These are phyloP conservation scores for Alternaria ventricosa DNA, from an alignment of 2,329 filamentous ascomycete genomes.

Conservation along the genomic window DNA sequence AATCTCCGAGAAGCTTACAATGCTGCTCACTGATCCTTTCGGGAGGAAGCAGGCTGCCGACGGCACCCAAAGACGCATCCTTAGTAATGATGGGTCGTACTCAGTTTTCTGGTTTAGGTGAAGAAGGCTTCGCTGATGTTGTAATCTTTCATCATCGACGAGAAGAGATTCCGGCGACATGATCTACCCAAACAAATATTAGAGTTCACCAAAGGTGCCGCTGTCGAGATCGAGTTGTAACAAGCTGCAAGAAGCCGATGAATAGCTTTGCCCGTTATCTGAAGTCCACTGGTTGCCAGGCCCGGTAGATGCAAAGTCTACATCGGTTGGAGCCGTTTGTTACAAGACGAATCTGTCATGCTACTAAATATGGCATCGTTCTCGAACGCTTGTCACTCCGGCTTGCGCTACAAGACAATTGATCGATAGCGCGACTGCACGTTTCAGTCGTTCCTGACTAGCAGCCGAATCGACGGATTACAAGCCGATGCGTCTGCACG, in stretches of 20 bases:
- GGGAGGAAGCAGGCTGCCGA: slow-evolving; percentile 40
- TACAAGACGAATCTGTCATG: not conserved
- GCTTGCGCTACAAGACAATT: not conserved
- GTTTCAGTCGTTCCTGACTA: slow-evolving; percentile 8
- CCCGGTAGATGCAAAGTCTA: not conserved
- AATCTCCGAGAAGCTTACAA: slow-evolving; percentile 44
- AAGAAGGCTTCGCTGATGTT: slow-evolving; percentile 5
- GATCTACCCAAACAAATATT: not conserved
- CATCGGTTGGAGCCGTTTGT: not conserved
- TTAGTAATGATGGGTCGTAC: slow-evolving; percentile 42
- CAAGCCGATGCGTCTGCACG: not conserved
- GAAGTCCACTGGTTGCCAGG: not conserved
- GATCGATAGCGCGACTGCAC: slow-evolving; percentile 1
- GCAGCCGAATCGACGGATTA: not conserved
- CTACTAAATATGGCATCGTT: slow-evolving; percentile 7
- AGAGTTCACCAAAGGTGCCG: not conserved
- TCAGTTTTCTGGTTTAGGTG: slow-evolving; percentile 47
- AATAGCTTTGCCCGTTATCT: not conserved
- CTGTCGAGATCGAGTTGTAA: not conserved
- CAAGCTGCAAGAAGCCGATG: not conserved
- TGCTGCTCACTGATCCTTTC: slow-evolving; percentile 46
- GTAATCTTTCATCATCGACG: not conserved
- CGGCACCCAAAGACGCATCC: slow-evolving; percentile 36
- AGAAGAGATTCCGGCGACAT: not conserved
- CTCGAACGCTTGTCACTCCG: not conserved